These are phyloP conservation scores for Trichoderma erinaceum DNA, from an alignment of 495 filamentous ascomycete species.

Conservation along the genomic window DNA sequence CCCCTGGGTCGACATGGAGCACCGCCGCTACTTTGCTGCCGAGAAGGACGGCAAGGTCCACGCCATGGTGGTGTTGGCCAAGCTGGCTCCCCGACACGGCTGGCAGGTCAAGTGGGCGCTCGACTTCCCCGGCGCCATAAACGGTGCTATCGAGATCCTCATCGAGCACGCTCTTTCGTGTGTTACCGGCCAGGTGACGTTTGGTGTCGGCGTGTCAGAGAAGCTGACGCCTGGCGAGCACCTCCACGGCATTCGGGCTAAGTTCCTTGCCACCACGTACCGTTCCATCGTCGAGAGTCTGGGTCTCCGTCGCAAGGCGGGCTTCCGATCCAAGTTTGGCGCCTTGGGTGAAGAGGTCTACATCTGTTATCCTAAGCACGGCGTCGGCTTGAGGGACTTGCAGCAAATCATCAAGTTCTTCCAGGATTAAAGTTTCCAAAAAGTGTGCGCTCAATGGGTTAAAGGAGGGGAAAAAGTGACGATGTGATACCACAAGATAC, in stretches of 20 bases:
- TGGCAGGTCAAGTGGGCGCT: conserved; percentile 87
- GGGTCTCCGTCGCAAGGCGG: conserved; percentile 72
- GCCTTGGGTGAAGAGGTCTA: conserved; percentile 70
- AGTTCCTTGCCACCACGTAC: conserved; percentile 70
- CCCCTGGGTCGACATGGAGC: conserved; percentile 70
- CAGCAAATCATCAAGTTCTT: conserved; percentile 78
- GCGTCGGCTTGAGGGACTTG: conserved; percentile 67
- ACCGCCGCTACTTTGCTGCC: conserved; percentile 78
- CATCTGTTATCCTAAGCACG: conserved; percentile 75
- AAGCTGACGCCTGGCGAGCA: conserved; percentile 67
- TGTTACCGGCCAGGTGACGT: conserved; percentile 63
- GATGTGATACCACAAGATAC: neutral
- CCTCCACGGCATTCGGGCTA: conserved; percentile 63
- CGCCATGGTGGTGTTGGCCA: conserved; percentile 67
- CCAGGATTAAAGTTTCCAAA: conserved; percentile 50
- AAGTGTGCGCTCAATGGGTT: neutral
- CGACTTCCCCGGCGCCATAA: conserved; percentile 74
- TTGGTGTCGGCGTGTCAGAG: conserved; percentile 67
- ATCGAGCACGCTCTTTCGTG: conserved; percentile 71
- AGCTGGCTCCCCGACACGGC: conserved; percentile 66
- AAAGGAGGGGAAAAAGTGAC: neutral
- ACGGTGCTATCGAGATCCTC: conserved; percentile 72
- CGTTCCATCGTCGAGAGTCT: conserved; percentile 70
- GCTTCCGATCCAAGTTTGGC: conserved; percentile 82
- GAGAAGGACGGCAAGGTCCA: conserved; percentile 58